These are phyloP conservation scores for Paragyromitra xinjiangensis DNA, from an alignment of 495 filamentous ascomycete genomes.

Conservation along the genomic window DNA sequence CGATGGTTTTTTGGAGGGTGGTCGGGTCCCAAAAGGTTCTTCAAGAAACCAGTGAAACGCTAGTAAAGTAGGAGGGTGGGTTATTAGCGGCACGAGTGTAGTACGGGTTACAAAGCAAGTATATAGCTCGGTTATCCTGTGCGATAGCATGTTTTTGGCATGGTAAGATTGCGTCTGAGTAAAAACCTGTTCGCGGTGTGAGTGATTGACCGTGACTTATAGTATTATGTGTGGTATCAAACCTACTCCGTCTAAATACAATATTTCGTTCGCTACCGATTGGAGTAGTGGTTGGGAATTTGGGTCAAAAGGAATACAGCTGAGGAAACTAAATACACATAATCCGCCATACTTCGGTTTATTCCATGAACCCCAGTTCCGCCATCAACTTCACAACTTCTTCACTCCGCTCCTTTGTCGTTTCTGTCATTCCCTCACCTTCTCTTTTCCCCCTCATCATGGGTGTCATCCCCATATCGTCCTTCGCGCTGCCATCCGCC, in stretches of 20 bases:
- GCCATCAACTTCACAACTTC: constrained; percentile 10
- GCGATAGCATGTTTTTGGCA: background rate
- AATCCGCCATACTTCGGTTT: background rate
- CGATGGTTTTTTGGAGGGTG: background rate
- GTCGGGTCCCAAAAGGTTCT: background rate
- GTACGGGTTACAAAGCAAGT: background rate
- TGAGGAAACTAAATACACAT: background rate
- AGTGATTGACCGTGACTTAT: constrained; percentile 21
- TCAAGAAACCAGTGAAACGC: background rate
- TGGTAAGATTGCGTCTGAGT: background rate
- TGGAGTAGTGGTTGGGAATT: background rate
- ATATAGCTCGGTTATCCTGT: background rate
- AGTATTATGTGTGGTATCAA: constrained; percentile 6
- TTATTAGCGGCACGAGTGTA: background rate
- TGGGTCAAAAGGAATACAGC: background rate
- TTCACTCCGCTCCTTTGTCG: background rate
- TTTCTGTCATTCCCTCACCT: constrained; percentile 6
- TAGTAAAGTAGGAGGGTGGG: background rate
- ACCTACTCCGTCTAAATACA: background rate
- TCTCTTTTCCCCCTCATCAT: background rate
- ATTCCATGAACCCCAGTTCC: background rate
- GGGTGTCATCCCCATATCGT: constrained; percentile 7
- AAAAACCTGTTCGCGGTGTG: background rate
- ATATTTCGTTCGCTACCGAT: background rate
- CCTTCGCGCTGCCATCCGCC: constrained; percentile 7